A percentile compares a stretch with the other conserved stretches of the same genome.
These are phyloP conservation scores for Delphinella strobiligena DNA, from an alignment of 2,329 filamentous ascomycete species.

Conservation along the genomic window DNA sequence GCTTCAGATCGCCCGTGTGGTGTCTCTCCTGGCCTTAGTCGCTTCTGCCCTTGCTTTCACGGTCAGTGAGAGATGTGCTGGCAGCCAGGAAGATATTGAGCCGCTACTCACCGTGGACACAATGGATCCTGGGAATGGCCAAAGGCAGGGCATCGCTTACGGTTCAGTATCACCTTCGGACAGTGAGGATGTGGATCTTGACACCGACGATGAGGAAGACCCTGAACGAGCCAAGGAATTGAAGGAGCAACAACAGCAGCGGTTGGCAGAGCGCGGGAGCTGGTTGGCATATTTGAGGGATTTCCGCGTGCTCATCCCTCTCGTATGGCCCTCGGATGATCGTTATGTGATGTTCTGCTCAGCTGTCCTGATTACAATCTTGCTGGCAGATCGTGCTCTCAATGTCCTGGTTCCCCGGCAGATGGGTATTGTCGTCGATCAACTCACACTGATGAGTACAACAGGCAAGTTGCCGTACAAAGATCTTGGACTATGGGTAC, in stretches of 20 bases:
- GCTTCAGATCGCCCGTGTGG: not conserved
- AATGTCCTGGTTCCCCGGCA: constrained; percentile 72
- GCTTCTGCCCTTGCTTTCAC: not conserved
- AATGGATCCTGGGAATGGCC: not conserved
- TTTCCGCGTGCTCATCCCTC: constrained; percentile 63
- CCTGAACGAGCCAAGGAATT: constrained; percentile 44
- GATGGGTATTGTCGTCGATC: constrained; percentile 66
- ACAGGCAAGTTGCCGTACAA: constrained; percentile 35
- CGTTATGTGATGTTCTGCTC: constrained; percentile 55
- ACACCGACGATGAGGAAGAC: constrained; percentile 38
- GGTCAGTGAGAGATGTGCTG: not conserved
- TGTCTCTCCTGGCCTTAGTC: not conserved
- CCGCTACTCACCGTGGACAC: constrained; percentile 11
- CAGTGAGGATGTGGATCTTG: constrained; percentile 13
- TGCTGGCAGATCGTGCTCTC: constrained; percentile 58
- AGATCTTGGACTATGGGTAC: constrained; percentile 40
- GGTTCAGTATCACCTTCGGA: constrained; percentile 5
- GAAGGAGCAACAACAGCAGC: constrained; percentile 42
- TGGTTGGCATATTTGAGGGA: constrained; percentile 68
- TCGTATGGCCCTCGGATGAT: constrained; percentile 63
- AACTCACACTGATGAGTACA: constrained; percentile 41
- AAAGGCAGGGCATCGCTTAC: constrained; percentile 3
- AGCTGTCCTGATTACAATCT: constrained; percentile 52
- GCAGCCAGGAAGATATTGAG: constrained; percentile 12
- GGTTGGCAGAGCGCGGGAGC: constrained; percentile 60